Evolutionary conservation across 1,139 yeast species (phyloP), one percentile per base, ranked within the genome.

Genomic region (Taphrina populina): DNA sequence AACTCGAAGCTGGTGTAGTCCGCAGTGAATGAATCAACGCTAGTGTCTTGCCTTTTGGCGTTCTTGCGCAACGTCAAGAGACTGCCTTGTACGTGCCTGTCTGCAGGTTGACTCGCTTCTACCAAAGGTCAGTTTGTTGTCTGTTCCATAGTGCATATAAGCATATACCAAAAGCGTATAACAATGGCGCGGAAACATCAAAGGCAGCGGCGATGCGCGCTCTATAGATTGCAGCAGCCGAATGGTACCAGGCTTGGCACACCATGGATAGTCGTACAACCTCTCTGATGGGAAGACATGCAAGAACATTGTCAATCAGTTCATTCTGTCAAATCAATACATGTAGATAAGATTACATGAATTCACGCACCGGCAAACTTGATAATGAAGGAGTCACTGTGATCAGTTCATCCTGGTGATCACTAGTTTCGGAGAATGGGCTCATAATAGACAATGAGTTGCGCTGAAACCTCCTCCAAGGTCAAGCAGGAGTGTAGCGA

Each of bases 41-140:
- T 23, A 13, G 10, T 17, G 30, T 6, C 6, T 20, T 29, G 19
- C 20, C 37, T 29, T n/a, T n/a, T n/a, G n/a, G n/a, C n/a, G n/a
- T n/a, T n/a, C n/a, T n/a, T n/a, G n/a, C 29, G 47, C 27, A 43
- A 43, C 4, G 20, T 30, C 17, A 43, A 29, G 3, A 43, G 20
- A n/a, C 20, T 30, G 13, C 47, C 47, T 43, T 43, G 47, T 19
- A 43, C 27, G 8, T 19, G 19, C 10, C 17, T 30, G 10, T 43
- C 47, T 2, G 47, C 47, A 3, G 47, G 47, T 19, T 43, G 47
- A 21, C 37, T 29, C 11, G 47, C 47, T 29, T 43, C 47, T 43
- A 11, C 26, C 4, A 19, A 34, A 10, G 7, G 13, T 33, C 36
- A 8, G 15, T 8, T 7, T 6, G 30, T 8, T 27, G 8, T 11